Evolutionary conservation across 2,329 filamentous ascomycete species (phyloP).

Genomic region (Nothophaeocryptopus gaeumannii): DNA sequence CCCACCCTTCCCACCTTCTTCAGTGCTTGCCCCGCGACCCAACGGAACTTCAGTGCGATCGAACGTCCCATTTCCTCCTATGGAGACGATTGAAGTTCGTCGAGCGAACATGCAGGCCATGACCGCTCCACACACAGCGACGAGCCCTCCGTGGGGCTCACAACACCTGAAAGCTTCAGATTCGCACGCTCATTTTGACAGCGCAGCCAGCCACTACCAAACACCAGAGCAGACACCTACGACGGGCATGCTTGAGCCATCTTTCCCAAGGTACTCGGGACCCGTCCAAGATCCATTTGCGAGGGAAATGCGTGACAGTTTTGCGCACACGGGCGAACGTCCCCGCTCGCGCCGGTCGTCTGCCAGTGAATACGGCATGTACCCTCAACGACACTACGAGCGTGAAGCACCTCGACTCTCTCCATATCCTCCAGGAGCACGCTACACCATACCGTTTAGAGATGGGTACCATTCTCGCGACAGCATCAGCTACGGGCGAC

Average conservation of each 20-base stretch:
- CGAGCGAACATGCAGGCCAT: slow-evolving; percentile 9
- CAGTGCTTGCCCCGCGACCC: slow-evolving; percentile 14
- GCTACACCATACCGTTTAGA: slow-evolving; percentile 12
- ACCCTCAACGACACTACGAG: slow-evolving; percentile 18
- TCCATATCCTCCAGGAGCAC: slow-evolving; percentile 13
- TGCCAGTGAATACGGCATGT: slow-evolving; percentile 17
- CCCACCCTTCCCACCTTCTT: slow-evolving; percentile 15
- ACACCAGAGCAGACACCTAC: slow-evolving; percentile 25
- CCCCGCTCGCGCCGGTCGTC: slow-evolving; percentile 20
- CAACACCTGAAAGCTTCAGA: slow-evolving; percentile 9
- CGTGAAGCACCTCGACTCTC: slow-evolving; percentile 10
- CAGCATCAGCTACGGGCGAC: slow-evolving; percentile 16
- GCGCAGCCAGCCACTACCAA: slow-evolving; percentile 19
- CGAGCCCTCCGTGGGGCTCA: slow-evolving; percentile 19
- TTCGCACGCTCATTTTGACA: slow-evolving; percentile 10
- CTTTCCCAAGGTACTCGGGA: slow-evolving; percentile 17
- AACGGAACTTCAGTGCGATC: slow-evolving; percentile 11
- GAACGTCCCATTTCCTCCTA: slow-evolving; percentile 20
- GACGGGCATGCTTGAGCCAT: slow-evolving; percentile 19
- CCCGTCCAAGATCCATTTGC: slow-evolving; percentile 22
- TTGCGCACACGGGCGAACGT: slow-evolving; percentile 16
- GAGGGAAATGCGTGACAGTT: slow-evolving; percentile 23
- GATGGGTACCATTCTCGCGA: slow-evolving; percentile 18
- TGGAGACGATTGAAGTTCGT: slow-evolving; percentile 15
- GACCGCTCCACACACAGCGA: slow-evolving; percentile 4